Evolutionary conservation across 768 basidiomycete genomes (phyloP).

Genomic region (Boletellus emodensis): DNA sequence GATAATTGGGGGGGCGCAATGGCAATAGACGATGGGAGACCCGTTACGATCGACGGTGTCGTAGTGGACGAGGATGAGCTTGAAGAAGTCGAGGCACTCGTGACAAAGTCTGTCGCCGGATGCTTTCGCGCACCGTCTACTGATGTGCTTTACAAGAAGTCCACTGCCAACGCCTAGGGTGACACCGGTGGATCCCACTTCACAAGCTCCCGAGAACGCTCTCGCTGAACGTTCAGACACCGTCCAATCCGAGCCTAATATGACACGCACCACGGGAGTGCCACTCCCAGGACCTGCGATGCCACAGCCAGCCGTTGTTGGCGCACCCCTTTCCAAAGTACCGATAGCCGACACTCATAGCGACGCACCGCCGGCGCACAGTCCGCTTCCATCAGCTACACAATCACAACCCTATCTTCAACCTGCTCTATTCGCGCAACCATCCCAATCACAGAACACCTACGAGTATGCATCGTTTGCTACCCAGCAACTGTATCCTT

Average conservation of each 20-base stretch:
- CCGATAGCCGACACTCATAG: neutral
- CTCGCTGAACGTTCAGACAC: neutral
- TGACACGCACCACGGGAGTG: neutral
- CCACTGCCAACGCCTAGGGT: conserved; percentile 59
- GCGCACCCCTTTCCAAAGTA: conserved; percentile 1
- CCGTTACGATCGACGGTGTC: conserved; percentile 32
- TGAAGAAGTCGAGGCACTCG: conserved; percentile 35
- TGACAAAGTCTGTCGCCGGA: conserved; percentile 42
- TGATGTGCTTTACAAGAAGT: conserved; percentile 42
- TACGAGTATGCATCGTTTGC: conserved; percentile 10
- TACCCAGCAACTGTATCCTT: conserved; percentile 16
- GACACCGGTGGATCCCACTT: conserved; percentile 41
- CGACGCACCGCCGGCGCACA: neutral
- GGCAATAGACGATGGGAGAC: conserved; percentile 32
- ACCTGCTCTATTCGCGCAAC: conserved; percentile 10
- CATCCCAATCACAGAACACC: conserved; percentile 19
- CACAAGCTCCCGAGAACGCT: conserved; percentile 10
- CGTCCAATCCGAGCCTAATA: neutral
- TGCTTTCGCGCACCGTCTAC: conserved; percentile 7
- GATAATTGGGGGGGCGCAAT: conserved; percentile 52
- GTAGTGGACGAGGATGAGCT: conserved; percentile 35
- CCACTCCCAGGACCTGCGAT: neutral
- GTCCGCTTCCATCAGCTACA: neutral
- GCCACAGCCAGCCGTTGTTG: neutral
- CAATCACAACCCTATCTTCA: conserved; percentile 13